Evolutionary conservation across 2,329 filamentous ascomycete genomes (phyloP).

Genomic region (Westerdykella aurantiaca): DNA sequence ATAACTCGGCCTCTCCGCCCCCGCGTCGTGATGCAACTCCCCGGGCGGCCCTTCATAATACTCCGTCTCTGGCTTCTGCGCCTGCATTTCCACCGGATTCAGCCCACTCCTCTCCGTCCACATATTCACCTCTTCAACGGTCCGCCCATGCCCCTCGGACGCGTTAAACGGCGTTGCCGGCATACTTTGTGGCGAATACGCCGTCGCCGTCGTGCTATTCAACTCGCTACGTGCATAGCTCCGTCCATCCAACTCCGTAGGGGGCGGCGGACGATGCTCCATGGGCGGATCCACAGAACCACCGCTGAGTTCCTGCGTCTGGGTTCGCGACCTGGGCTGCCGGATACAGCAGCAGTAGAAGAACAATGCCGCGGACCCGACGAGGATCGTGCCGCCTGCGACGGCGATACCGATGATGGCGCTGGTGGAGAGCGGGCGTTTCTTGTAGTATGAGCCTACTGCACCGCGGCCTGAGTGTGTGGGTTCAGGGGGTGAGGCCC

Average conservation of each 20-base stretch:
- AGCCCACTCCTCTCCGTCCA: neutral
- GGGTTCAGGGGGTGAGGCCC: neutral
- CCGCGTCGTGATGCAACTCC: neutral
- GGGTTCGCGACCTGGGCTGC: neutral
- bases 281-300: neutral
- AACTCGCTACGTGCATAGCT: constrained; percentile 2
- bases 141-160: neutral
- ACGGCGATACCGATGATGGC: constrained; percentile 11
- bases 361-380: constrained; percentile 1
- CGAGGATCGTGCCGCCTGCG: constrained; percentile 6
- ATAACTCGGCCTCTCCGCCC: too few species aligned
- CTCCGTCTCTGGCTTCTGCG: neutral
- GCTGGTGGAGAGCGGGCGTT: constrained; percentile 4
- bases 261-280: neutral
- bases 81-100: neutral
- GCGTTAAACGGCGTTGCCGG: constrained; percentile 1
- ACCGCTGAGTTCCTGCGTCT: constrained; percentile 1
- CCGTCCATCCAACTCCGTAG: constrained; percentile 3
- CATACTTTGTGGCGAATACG: neutral
- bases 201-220: neutral
- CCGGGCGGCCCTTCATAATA: neutral
- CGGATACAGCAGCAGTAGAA: constrained; percentile 4
- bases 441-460: neutral
- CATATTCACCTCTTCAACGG: neutral
- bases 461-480: neutral